These are phyloP conservation scores for Cyclotella baltica DNA, from an alignment of 108 stramenopile genomes.

Conservation along the genomic window DNA sequence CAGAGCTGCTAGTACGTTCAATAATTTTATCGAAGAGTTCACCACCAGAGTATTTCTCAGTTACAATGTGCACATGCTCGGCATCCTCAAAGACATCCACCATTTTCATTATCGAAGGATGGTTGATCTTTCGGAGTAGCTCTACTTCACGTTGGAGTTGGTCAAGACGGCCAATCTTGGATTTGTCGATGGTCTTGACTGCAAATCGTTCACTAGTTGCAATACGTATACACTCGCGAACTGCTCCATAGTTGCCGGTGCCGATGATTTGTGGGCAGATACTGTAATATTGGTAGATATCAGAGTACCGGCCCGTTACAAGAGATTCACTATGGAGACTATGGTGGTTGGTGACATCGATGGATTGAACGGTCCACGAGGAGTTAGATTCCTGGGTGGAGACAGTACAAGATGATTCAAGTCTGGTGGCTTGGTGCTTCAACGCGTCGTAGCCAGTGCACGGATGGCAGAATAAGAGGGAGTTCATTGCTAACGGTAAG, in stretches of 20 bases:
- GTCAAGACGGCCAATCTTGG: conserved; percentile 30
- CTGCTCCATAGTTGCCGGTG: conserved; percentile 39
- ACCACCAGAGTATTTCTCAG: conserved; percentile 81
- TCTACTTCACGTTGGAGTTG: conserved; percentile 37
- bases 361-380: conserved; percentile 5
- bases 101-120: conserved; percentile 51
- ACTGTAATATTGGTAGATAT: conserved; percentile 27
- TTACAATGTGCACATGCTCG: conserved; percentile 65
- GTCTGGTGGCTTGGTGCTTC: neutral
- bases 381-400: neutral
- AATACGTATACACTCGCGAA: conserved; percentile 44
- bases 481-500: neutral
- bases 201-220: conserved; percentile 54
- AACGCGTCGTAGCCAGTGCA: neutral
- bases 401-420: neutral
- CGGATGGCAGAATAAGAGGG: neutral
- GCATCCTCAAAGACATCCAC: conserved; percentile 83
- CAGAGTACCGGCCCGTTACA: conserved; percentile 24
- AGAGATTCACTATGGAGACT: neutral
- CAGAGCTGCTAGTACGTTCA: conserved; percentile 59
- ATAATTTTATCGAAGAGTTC: conserved; percentile 94
- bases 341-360: neutral
- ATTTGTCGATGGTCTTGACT: conserved; percentile 68
- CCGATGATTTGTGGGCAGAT: conserved; percentile 27
- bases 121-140: conserved; percentile 23